Evolutionary conservation across 2,329 filamentous ascomycete species (phyloP), one percentile per base, ranked within the genome.

Genomic region (Scytalidium lignicola): DNA sequence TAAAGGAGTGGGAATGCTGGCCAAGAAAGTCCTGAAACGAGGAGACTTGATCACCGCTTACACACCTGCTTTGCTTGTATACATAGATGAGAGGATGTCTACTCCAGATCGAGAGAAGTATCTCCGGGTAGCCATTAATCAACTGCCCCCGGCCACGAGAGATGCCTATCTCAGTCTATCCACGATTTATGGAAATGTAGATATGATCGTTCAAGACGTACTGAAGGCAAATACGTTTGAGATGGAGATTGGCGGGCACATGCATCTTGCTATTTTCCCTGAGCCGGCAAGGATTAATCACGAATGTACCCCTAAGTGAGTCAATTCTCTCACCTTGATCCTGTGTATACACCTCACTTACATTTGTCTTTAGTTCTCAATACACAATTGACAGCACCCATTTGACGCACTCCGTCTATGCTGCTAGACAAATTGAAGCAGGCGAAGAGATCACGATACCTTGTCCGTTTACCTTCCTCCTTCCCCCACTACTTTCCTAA

Each of bases 391-490:
- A 70, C 41, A 43, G 60, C 4, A 21, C 26, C 1, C 51, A 59
- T 17, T 54, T 73, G 3, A 67, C 66, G n/a, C 69, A 72, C 47
- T 62, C 63, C n/a, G 67, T 71, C 0, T 63, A 64, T 41, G 67
- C 64, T 1, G 65, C 64, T 1, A 54, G 68, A 18, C 58, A 61
- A 2, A 63, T 70, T 20, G 51, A 50, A 12, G 17, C 55, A 18
- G 67, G 63, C 12, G 67, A 70, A 43, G 70, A 73, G 51, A 66
- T 73, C 6, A 67, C 62, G 0, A 70, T 72, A 20, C 65, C 69
- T n/a, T 73, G 50, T 51, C 23, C 13, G 50, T 18, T 43, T 28
- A 13, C 18, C 26, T 21, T 22, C 9, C 7, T 21, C 19, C 2
- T 26, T n/a, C n/a, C n/a, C n/a, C n/a, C n/a, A n/a, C n/a, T n/a